Evolutionary conservation across 1,284 basidiomycete species (phyloP).

Genomic region (Cryptococcus depauperatus): DNA sequence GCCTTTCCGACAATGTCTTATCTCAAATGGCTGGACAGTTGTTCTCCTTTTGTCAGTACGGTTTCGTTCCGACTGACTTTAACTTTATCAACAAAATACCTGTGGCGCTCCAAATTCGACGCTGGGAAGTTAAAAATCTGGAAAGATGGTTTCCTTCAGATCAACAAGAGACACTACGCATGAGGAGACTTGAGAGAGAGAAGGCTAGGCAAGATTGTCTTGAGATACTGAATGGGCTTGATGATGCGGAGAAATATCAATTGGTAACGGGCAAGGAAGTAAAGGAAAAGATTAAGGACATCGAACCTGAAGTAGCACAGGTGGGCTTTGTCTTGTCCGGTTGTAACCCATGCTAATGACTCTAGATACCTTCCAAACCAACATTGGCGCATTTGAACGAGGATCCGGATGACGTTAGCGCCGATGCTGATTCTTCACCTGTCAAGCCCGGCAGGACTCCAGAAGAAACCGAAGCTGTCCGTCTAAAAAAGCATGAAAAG

Average conservation of each 20-base stretch:
- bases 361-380: not conserved
- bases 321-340: no score
- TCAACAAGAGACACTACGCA: conserved; percentile 16
- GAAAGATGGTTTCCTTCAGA: conserved; percentile 25
- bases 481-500: conserved; percentile 23
- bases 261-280: conserved; percentile 23
- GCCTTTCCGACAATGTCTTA: conserved; percentile 18
- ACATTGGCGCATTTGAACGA: not conserved
- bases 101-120: conserved; percentile 29
- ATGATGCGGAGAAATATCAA: conserved; percentile 27
- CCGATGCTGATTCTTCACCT: conserved; percentile 18
- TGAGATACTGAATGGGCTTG: conserved; percentile 20
- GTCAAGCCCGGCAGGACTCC: conserved; percentile 27
- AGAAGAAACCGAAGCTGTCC: conserved; percentile 33
- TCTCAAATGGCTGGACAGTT: conserved; percentile 22
- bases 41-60: conserved; percentile 32
- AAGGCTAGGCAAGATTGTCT: conserved; percentile 25
- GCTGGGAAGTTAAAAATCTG: conserved; percentile 35
- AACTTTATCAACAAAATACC: conserved; percentile 23
- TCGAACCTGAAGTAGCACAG: no score
- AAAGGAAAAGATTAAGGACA: no score
- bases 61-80: conserved; percentile 31
- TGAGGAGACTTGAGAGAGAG: conserved; percentile 19
- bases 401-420: not conserved
- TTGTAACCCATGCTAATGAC: no score